Conservation (phyloP, 2,329 filamentous ascomycete genomes). For the Albifimbria verrucaria region DNA sequence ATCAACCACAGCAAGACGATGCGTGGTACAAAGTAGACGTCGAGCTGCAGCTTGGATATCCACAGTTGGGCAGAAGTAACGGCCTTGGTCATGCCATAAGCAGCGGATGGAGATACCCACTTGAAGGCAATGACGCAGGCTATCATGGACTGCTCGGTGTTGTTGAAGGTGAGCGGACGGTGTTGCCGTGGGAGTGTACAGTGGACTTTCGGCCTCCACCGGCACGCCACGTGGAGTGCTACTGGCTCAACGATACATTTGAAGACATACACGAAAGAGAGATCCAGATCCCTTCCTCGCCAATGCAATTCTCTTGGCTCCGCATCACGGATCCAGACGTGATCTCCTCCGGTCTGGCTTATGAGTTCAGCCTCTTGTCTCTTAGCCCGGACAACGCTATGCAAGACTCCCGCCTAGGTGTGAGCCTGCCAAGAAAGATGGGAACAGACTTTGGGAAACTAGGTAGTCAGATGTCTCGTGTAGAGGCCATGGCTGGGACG, state of each 20-base stretch:
- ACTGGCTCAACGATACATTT: constrained; percentile 8
- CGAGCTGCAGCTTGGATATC: constrained; percentile 3
- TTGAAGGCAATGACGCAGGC: not conserved
- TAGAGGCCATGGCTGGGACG: not conserved
- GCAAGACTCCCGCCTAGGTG: constrained; percentile 11
- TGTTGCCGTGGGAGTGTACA: constrained; percentile 15
- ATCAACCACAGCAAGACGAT: constrained; percentile 6
- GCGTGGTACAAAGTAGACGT: constrained; percentile 12
- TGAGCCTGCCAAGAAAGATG: constrained; percentile 2
- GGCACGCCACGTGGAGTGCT: constrained; percentile 9
- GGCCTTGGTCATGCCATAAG: constrained; percentile 13
- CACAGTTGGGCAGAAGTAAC: constrained; percentile 10
- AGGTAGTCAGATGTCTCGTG: not conserved
- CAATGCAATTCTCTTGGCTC: constrained; percentile 14
- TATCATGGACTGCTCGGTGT: constrained; percentile 11
- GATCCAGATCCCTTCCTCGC: constrained; percentile 2
- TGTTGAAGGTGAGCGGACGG: constrained; percentile 9
- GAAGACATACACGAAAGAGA: constrained; percentile 4
- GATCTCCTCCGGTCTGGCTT: not conserved
- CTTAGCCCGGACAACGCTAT: constrained; percentile 7
- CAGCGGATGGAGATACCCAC: constrained; percentile 11
- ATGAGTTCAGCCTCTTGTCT: constrained; percentile 14
- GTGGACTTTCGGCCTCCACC: constrained; percentile 11
- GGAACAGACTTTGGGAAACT: constrained; percentile 7
- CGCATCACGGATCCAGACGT: constrained; percentile 1